Percentiles rank a stretch among this genome's conserved stretches.
Evolutionary conservation across 108 stramenopile genomes (phyloP).

Genomic region (Pseudonitzschia pungens): DNA sequence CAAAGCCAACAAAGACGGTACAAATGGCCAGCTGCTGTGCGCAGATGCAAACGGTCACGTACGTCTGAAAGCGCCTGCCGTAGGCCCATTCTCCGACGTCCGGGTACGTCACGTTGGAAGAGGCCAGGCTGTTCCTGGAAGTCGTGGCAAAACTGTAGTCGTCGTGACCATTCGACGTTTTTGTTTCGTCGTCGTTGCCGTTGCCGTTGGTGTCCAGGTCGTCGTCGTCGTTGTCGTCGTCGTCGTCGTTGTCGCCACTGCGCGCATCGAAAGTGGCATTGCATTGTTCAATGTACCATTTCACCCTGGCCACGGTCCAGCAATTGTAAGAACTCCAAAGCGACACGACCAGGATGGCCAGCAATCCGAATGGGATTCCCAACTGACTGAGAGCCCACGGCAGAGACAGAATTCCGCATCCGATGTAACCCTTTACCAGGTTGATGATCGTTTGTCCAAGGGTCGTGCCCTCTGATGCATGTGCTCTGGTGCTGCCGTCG

Average conservation of each 20-base stretch:
- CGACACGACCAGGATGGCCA: slow-evolving; percentile 43
- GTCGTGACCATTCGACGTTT: background rate
- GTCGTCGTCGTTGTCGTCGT: background rate
- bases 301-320: slow-evolving; percentile 62
- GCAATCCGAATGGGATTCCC: slow-evolving; percentile 43
- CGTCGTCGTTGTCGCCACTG: background rate
- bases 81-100: slow-evolving; percentile 71
- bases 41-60: slow-evolving; percentile 53
- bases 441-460: slow-evolving; percentile 56
- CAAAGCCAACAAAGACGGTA: slow-evolving; percentile 74
- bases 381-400: slow-evolving; percentile 71
- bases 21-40: slow-evolving; percentile 69
- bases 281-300: slow-evolving; percentile 46
- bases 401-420: slow-evolving; percentile 60
- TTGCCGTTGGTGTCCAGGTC: background rate
- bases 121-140: slow-evolving; percentile 2
- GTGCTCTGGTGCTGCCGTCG: background rate
- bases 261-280: background rate
- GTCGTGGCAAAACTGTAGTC: background rate
- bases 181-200: background rate
- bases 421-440: slow-evolving; percentile 69
- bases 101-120: slow-evolving; percentile 53
- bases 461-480: slow-evolving; percentile 32
- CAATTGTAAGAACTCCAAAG: slow-evolving; percentile 65
- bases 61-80: slow-evolving; percentile 54